Percentiles rank a stretch among this genome's conserved stretches.
phyloP scores from a whole-genome alignment of 768 basidiomycete species.

The Naganishia vaughanmartiniae region DNA sequence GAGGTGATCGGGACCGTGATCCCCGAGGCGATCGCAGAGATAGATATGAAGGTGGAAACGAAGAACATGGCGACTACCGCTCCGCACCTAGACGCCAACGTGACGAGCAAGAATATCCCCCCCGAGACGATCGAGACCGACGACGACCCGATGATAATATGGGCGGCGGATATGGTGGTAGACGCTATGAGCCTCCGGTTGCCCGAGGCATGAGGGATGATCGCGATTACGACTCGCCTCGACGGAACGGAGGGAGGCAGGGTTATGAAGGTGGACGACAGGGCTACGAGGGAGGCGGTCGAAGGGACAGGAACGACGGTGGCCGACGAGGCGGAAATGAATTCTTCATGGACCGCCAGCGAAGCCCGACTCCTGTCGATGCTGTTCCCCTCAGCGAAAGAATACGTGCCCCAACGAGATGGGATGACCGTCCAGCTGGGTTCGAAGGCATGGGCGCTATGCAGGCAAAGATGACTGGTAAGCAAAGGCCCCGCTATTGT shows the following conservation, averaged over 20 bases:
- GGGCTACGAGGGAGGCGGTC: conserved; percentile 26
- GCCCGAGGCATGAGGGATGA: conserved; percentile 29
- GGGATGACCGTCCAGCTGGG: conserved; percentile 94
- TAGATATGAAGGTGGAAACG: conserved; percentile 13
- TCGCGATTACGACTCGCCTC: conserved; percentile 22
- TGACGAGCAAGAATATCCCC: conserved; percentile 24
- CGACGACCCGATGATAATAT: conserved; percentile 15
- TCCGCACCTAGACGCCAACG: conserved; percentile 2
- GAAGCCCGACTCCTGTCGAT: conserved; percentile 78
- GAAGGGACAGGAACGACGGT: conserved; percentile 34
- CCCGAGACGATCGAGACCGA: conserved; percentile 27
- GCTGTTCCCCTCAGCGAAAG: conserved; percentile 71
- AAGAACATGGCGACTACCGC: background rate
- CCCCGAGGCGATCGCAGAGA: conserved; percentile 19
- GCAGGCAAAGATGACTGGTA: conserved; percentile 98
- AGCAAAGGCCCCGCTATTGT: conserved; percentile 31
- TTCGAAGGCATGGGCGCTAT: conserved; percentile 92
- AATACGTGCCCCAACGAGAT: conserved; percentile 83
- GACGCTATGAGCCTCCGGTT: conserved; percentile 28
- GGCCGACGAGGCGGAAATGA: conserved; percentile 38
- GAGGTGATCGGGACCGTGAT: conserved; percentile 20
- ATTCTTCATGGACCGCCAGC: conserved; percentile 46
- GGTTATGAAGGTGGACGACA: conserved; percentile 19
- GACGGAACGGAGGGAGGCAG: conserved; percentile 2
- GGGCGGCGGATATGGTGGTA: conserved; percentile 22